Evolutionary conservation across 1,139 yeast species (phyloP).

Genomic region (Candida tetrigidarum): DNA sequence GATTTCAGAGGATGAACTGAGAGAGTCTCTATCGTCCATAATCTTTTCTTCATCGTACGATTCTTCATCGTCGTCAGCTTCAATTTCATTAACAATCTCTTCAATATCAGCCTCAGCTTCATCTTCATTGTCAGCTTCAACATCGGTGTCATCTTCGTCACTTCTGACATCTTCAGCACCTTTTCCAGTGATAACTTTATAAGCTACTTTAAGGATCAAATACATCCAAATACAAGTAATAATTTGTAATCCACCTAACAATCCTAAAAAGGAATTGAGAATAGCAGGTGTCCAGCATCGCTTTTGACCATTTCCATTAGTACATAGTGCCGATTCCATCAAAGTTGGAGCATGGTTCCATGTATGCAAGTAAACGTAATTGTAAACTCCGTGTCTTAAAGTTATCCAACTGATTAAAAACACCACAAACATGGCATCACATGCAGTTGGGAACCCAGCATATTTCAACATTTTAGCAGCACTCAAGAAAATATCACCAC

Average conservation of each 20-base stretch:
- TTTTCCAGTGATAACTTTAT: slow-evolving; percentile 68
- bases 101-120: slow-evolving; percentile 13
- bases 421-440: slow-evolving; percentile 71
- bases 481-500: slow-evolving; percentile 73
- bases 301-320: slow-evolving; percentile 28
- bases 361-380: slow-evolving; percentile 63
- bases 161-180: slow-evolving; percentile 87
- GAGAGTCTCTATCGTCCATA: slow-evolving; percentile 9
- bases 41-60: slow-evolving; percentile 8
- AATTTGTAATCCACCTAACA: slow-evolving; percentile 69
- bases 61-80: slow-evolving; percentile 8
- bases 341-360: slow-evolving; percentile 37
- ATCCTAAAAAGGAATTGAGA: slow-evolving; percentile 54
- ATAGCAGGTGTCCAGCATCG: slow-evolving; percentile 64
- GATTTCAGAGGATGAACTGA: slow-evolving; percentile 15
- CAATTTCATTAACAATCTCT: slow-evolving; percentile 6
- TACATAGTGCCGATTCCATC: slow-evolving; percentile 45
- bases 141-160: slow-evolving; percentile 52
- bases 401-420: slow-evolving; percentile 74
- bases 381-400: slow-evolving; percentile 76
- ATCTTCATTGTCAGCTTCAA: slow-evolving; percentile 24
- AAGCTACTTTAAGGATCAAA: slow-evolving; percentile 70
- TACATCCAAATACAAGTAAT: slow-evolving; percentile 76
- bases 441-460: slow-evolving; percentile 57
- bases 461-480: slow-evolving; percentile 81